Percentiles rank a stretch among this genome's conserved stretches.
phyloP scores from a whole-genome alignment of 2,329 filamentous ascomycete genomes.

The Cryoendolithus antarcticus region DNA sequence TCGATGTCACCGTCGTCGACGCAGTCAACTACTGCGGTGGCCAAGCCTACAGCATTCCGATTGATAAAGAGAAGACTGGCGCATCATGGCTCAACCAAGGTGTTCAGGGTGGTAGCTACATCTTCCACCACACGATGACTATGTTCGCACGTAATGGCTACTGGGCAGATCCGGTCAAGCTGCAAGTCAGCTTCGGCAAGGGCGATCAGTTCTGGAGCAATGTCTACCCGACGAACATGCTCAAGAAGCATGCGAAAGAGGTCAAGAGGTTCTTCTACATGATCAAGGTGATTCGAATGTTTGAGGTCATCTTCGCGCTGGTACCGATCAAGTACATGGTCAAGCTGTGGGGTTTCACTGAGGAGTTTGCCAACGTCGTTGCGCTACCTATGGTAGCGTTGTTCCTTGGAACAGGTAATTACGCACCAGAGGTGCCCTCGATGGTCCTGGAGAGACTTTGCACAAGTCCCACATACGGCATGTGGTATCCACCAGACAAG shows the following conservation, averaged over 20 bases:
- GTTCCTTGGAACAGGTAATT: conserved; percentile 64
- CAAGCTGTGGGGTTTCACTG: conserved; percentile 54
- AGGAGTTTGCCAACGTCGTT: conserved; percentile 59
- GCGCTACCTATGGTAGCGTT: conserved; percentile 60
- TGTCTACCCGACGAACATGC: conserved; percentile 48
- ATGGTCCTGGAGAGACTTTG: conserved; percentile 47
- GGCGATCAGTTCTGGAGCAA: conserved; percentile 54
- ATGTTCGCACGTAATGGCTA: conserved; percentile 49
- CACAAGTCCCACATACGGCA: conserved; percentile 44
- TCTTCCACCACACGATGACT: conserved; percentile 56
- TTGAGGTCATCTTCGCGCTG: conserved; percentile 47
- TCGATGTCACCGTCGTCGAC: conserved; percentile 53
- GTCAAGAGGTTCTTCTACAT: conserved; percentile 43
- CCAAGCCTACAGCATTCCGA: conserved; percentile 45
- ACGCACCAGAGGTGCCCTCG: conserved; percentile 57
- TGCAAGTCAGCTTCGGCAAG: conserved; percentile 54
- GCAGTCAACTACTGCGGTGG: conserved; percentile 46
- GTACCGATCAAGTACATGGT: conserved; percentile 53
- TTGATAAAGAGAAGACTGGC: conserved; percentile 45
- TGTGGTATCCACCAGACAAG: conserved; percentile 44
- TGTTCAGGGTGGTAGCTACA: conserved; percentile 52
- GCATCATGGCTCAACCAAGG: conserved; percentile 50
- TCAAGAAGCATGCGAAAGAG: conserved; percentile 44
- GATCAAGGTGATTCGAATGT: conserved; percentile 45
- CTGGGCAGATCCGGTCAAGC: conserved; percentile 44